These are phyloP conservation scores for Teratosphaeria nubilosa DNA, from an alignment of 2,329 filamentous ascomycete species.

Conservation along the genomic window DNA sequence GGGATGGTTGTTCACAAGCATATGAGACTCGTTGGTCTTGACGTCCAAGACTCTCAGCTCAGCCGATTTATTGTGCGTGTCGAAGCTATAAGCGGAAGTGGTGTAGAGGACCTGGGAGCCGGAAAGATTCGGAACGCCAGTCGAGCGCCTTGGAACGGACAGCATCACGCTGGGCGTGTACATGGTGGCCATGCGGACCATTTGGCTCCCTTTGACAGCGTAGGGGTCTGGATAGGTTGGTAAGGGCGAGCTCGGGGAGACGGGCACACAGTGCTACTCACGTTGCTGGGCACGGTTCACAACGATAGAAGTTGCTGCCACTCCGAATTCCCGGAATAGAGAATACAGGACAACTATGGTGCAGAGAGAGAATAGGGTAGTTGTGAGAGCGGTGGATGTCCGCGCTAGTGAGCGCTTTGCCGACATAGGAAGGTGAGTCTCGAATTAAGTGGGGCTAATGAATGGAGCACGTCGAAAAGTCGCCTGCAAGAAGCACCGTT, in stretches of 20 bases:
- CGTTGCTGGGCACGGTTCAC: not conserved
- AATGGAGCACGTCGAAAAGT: not conserved
- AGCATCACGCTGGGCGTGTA: constrained; percentile 71
- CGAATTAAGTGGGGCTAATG: not conserved
- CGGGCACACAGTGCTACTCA: not conserved
- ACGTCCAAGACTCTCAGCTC: constrained; percentile 66
- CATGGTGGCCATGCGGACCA: not conserved
- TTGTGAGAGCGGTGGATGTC: not conserved
- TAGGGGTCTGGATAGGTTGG: not conserved
- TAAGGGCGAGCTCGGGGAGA: not conserved
- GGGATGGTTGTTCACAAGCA: constrained; percentile 54
- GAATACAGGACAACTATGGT: not conserved
- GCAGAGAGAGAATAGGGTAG: not conserved
- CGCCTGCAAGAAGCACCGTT: no score
- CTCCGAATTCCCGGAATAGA: not conserved
- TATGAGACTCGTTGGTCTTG: constrained; percentile 51
- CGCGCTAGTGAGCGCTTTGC: not conserved
- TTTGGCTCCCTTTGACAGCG: not conserved
- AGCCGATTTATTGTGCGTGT: constrained; percentile 56
- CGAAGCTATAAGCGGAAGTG: constrained; percentile 70
- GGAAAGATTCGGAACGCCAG: constrained; percentile 57
- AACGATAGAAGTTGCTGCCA: not conserved
- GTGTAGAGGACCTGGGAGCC: constrained; percentile 58
- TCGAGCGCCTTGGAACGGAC: constrained; percentile 61
- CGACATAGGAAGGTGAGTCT: not conserved